Conservation (phyloP, 768 basidiomycete genomes). For the Suillus bovinus region DNA sequence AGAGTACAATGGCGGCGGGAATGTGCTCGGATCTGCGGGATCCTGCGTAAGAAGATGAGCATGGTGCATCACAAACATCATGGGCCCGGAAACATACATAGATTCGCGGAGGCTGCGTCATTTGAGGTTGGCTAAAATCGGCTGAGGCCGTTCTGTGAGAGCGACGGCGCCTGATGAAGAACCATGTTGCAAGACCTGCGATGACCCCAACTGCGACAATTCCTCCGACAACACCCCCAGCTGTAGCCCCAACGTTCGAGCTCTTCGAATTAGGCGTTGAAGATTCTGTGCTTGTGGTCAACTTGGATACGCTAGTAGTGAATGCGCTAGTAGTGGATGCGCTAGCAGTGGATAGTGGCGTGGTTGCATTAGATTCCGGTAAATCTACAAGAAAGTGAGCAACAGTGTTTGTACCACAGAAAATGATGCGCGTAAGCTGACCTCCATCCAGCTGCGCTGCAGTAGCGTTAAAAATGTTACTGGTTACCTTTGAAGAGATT, state of each 20-base stretch:
- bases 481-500: conserved; percentile 17
- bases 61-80: background rate
- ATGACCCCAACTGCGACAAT: conserved; percentile 46
- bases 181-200: conserved; percentile 40
- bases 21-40: conserved; percentile 37
- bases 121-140: conserved; percentile 11
- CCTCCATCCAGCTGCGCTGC: conserved; percentile 36
- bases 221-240: conserved; percentile 41
- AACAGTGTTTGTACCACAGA: background rate
- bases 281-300: conserved; percentile 10
- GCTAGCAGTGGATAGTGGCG: conserved; percentile 16
- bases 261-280: conserved; percentile 9
- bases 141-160: conserved; percentile 20
- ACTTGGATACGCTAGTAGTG: conserved; percentile 12
- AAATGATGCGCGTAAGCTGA: conserved; percentile 8
- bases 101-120: conserved; percentile 22
- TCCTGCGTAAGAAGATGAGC: conserved; percentile 22
- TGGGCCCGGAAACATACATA: conserved; percentile 29
- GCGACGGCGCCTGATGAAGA: conserved; percentile 31
- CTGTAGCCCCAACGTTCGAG: conserved; percentile 52
- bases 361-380: conserved; percentile 43
- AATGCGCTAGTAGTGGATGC: no score
- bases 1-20: conserved; percentile 26
- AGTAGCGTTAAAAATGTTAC: conserved; percentile 42
- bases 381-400: conserved; percentile 28